These are phyloP conservation scores for Xerocomus cyaneibrunnescens DNA, from an alignment of 1,284 basidiomycete species.

Conservation along the genomic window DNA sequence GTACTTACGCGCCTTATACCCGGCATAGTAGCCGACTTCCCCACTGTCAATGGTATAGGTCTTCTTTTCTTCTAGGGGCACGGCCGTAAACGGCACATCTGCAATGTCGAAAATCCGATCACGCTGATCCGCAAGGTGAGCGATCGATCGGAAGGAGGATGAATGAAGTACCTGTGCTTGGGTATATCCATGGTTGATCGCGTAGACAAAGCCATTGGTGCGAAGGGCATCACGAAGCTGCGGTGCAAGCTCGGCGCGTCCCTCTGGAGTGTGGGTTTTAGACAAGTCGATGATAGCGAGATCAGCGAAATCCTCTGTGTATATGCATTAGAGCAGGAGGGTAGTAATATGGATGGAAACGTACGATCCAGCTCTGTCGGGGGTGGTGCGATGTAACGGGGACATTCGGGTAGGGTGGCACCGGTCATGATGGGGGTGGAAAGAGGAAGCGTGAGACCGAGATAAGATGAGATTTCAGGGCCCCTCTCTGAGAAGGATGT, in stretches of 20 bases:
- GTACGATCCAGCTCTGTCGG: constrained; percentile 21
- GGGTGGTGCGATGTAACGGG: constrained; percentile 18
- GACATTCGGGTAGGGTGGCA: constrained; percentile 16
- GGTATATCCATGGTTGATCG: constrained; percentile 57
- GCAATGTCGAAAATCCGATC: constrained; percentile 61
- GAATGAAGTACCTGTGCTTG: constrained; percentile 41
- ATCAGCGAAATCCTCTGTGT: constrained; percentile 64
- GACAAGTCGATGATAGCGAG: constrained; percentile 63
- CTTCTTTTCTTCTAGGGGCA: constrained; percentile 54
- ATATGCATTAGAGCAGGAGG: not conserved
- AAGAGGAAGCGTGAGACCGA: too few species aligned
- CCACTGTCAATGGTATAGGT: constrained; percentile 47
- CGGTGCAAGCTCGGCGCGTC: constrained; percentile 46
- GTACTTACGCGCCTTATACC: constrained; percentile 45
- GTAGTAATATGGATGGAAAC: not conserved
- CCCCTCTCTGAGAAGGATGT: too few species aligned
- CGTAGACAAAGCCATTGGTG: constrained; percentile 60
- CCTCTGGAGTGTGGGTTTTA: constrained; percentile 49
- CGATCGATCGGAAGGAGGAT: not conserved
- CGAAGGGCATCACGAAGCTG: constrained; percentile 58
- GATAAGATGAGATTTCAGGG: too few species aligned
- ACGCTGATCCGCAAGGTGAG: constrained; percentile 33
- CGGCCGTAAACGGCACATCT: constrained; percentile 56
- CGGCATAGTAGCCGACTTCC: constrained; percentile 50
- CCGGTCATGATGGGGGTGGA: constrained; percentile 10